Evolutionary conservation across 768 basidiomycete genomes (phyloP), one percentile per base, ranked within the genome.

Genomic region (Scleroderma citrinum): DNA sequence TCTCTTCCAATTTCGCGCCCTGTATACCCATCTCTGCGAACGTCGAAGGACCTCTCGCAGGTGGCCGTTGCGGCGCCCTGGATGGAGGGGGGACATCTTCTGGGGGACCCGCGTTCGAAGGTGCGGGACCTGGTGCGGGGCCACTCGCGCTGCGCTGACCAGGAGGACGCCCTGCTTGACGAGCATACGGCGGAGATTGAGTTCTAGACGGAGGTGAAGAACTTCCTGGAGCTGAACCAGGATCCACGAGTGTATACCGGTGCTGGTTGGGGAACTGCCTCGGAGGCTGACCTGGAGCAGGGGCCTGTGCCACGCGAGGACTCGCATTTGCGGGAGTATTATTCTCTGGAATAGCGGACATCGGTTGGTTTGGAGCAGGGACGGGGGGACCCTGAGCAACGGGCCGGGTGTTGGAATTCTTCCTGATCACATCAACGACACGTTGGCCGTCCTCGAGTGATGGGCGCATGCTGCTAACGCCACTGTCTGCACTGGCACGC

Each of bases 1-100:
- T 83, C 5, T 88, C 80, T 59, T 92, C 82, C 38, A 81, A 77
- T 59, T 86, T 88, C 23, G 76, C 79, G 12, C 85, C 83, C 29
- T 83, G 78, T 60, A 92, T 85, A 0, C 93, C 93, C 92, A 96
- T 93, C 73, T 95, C 92, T 19, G 85, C 87, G 69, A 96, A 94
- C 38, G 92, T 93, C 59, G 83, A 75, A 1, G 87, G 79, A 1
- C 82, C 76, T 47, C 60, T 69, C 26, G 20, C 44, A 13, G 55
- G 24, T 10, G 40, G 32, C 7, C 56, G 59, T 31, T 39, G 45
- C 21, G 43, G 16, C 30, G 51, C 35, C 2, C 43, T 44, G 43
- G 29, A 19, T 10, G 43, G 55, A 37, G 52, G 63, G 14, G 40
- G 23, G 16, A 3, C 29, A 1, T 24, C 40, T 8, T 29, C 26